phyloP scores from a whole-genome alignment of 805 yeast species.

The Ogataea henricii region DNA sequence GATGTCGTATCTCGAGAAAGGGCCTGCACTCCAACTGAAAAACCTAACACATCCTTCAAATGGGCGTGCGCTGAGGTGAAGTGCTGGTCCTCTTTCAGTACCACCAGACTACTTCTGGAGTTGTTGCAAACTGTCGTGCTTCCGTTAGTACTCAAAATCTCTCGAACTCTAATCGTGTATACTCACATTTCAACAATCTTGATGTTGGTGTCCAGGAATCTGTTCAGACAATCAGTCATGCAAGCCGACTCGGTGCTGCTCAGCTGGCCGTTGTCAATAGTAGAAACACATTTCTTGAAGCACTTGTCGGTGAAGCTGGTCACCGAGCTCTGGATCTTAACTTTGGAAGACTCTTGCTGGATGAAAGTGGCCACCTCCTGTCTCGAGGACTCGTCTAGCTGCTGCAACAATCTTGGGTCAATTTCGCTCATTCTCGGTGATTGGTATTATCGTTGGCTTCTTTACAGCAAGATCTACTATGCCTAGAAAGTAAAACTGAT shows the following conservation, averaged over 20 bases:
- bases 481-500: too few relatives aligned
- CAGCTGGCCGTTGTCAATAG: conserved; percentile 50
- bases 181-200: conserved; percentile 65
- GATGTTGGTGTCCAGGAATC: conserved; percentile 86
- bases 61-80: too few relatives aligned
- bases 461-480: too few relatives aligned
- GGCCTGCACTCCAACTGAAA: neutral
- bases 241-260: conserved; percentile 67
- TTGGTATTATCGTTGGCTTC: neutral
- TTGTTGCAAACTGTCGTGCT: conserved; percentile 17
- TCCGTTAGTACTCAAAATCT: conserved; percentile 13
- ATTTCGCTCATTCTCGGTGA: conserved; percentile 26
- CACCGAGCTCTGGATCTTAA: conserved; percentile 83
- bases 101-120: conserved; percentile 16
- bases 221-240: conserved; percentile 75
- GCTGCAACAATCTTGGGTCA: conserved; percentile 29
- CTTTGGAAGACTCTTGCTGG: conserved; percentile 81
- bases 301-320: conserved; percentile 90
- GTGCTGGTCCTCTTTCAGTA: neutral
- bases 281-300: conserved; percentile 77
- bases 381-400: conserved; percentile 67
- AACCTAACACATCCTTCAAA: neutral
- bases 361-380: conserved; percentile 74
- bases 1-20: neutral
- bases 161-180: neutral